Evolutionary conservation across 805 yeast genomes (phyloP), one percentile per base, ranked within the genome.

Genomic region (Yamadazyma paraphyllophila): DNA sequence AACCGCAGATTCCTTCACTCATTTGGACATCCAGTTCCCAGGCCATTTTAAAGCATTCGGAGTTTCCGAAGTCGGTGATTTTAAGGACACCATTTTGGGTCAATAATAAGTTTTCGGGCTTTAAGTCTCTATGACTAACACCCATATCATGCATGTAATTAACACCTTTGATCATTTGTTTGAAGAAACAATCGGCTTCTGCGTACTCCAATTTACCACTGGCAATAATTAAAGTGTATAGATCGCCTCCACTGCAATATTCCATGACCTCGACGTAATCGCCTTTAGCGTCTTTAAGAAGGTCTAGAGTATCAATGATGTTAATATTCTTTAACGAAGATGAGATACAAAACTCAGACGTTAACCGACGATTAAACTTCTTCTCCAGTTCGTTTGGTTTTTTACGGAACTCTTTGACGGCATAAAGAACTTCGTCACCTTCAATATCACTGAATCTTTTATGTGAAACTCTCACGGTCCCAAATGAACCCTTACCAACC

Each of bases 401-500:
- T 47, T 80, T 70, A 51, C 82, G 81, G 62, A 88, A 90, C 59
- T 88, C 96, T 58, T 89, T 89, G n/a, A 89, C 96, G 0, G 96
- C 97, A 60, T 73, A 89, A 16, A 88, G 62, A 12, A 66, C 65
- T 53, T 79, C 83, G 12, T 40, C 38, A 9, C 50, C 34, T 17
- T 51, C 51, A 2, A 45, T 31, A 15, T 48, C 47, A n/a, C 30
- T 14, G 8, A 67, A 53, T 56, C 78, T 81, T 62, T 85, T 85
- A 70, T 91, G 97, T 6, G 96, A 78, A 4, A 94, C 80, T 49
- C 97, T 75, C 15, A 92, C 98, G 38, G 89, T 88, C 14, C 99
- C 99, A 70, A 87, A 92, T 0, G 97, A 83, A 15, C 98, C 98
- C 42, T 87, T 78, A 20, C 99, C 99, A 51, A 94, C 80, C 39